Conservation (phyloP, 495 filamentous ascomycete genomes). For the Aspergillus asperescens region DNA sequence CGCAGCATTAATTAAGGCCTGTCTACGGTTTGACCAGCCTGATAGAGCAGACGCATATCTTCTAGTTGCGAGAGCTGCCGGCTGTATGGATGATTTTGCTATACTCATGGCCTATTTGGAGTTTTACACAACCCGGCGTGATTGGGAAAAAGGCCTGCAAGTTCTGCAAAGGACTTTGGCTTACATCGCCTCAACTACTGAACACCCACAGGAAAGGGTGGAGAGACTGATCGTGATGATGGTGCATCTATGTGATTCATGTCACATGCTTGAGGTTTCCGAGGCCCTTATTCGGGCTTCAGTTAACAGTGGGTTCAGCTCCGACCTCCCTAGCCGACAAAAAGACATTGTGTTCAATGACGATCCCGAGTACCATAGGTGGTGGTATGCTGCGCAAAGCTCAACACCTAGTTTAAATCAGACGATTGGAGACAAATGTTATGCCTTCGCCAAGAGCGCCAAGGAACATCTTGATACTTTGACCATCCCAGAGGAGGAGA, state of each 20-base stretch:
- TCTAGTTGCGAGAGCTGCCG: conserved; percentile 30
- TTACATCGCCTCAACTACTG: conserved; percentile 34
- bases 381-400: conserved; percentile 24
- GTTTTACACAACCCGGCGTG: conserved; percentile 36
- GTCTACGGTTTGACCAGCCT: conserved; percentile 41
- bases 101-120: conserved; percentile 36
- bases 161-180: conserved; percentile 33
- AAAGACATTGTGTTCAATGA: conserved; percentile 23
- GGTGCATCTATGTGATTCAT: conserved; percentile 38
- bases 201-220: conserved; percentile 19
- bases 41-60: conserved; percentile 43
- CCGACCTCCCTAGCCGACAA: conserved; percentile 22
- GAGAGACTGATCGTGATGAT: conserved; percentile 37
- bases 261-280: conserved; percentile 27
- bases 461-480: conserved; percentile 25
- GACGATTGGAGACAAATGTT: conserved; percentile 35
- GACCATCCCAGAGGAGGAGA: conserved; percentile 15
- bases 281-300: conserved; percentile 34
- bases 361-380: conserved; percentile 25
- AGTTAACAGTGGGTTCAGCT: conserved; percentile 36
- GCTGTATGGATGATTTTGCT: conserved; percentile 38
- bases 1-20: conserved; percentile 31
- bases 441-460: conserved; percentile 28
- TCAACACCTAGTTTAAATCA: no score
- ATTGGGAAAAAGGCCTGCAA: conserved; percentile 35